Conservation (phyloP, 371 early-diverging fungal species). For the Mortierella sp. region DNA sequence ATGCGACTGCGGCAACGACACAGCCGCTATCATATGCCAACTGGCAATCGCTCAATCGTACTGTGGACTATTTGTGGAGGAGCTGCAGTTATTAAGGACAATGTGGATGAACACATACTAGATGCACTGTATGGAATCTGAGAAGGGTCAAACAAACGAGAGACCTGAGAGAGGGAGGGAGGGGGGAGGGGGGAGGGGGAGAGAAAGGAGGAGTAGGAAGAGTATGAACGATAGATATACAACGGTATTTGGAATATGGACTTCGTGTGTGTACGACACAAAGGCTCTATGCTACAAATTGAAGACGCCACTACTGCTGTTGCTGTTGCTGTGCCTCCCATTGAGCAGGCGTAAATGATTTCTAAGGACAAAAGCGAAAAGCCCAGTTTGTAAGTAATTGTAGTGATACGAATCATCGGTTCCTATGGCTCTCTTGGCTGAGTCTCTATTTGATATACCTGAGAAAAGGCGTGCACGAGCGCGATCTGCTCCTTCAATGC, state of each 20-base stretch:
- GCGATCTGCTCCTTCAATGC: conserved; percentile 80
- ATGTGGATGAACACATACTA: not conserved
- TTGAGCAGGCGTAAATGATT: conserved; percentile 80
- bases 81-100: not conserved
- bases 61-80: too few species aligned
- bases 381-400: not conserved
- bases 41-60: too few species aligned
- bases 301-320: not conserved
- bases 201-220: not conserved
- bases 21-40: too few species aligned
- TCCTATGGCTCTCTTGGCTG: too few species aligned
- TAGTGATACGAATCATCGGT: not conserved
- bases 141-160: too few species aligned
- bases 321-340: conserved; percentile 58
- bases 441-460: conserved; percentile 59
- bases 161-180: not conserved
- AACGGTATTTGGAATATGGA: too few species aligned
- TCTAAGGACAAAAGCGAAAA: conserved; percentile 54
- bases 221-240: too few species aligned
- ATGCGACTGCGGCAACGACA: too few species aligned
- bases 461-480: conserved; percentile 85
- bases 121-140: too few species aligned
- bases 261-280: too few species aligned
- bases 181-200: not conserved
- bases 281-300: not conserved